Percentiles rank a stretch among this genome's conserved stretches.
phyloP scores from a whole-genome alignment of 257 asterid genomes.

The Primulina eburnea region DNA sequence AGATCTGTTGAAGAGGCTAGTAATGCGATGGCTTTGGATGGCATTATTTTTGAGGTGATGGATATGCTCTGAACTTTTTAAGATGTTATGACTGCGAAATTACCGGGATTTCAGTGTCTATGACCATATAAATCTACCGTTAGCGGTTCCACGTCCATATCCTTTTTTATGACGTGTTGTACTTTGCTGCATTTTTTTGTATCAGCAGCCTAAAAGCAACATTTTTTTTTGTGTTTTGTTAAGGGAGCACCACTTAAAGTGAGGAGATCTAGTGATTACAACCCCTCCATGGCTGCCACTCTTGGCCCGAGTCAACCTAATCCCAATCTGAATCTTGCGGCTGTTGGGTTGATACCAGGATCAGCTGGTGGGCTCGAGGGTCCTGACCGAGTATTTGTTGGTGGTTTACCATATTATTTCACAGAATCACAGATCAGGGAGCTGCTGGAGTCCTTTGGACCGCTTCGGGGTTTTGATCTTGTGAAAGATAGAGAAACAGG shows the following conservation, averaged over 20 bases:
- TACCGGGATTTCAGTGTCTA: not conserved
- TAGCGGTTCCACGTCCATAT: not conserved
- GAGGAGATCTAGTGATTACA: constrained; percentile 57
- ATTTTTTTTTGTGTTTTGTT: constrained; percentile 16
- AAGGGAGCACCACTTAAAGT: constrained; percentile 59
- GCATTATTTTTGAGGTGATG: constrained; percentile 63
- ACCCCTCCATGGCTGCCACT: constrained; percentile 52
- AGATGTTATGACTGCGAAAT: not conserved
- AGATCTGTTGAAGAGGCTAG: constrained; percentile 81
- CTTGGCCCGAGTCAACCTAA: constrained; percentile 67
- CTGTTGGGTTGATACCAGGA: constrained; percentile 62
- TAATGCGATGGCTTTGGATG: constrained; percentile 79
- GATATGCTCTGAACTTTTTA: not conserved
- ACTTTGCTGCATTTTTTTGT: not conserved
- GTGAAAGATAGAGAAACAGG: constrained; percentile 67
- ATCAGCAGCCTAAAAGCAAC: not conserved
- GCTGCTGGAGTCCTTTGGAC: constrained; percentile 55
- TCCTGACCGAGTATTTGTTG: constrained; percentile 55
- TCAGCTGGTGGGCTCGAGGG: constrained; percentile 50
- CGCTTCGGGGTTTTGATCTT: constrained; percentile 56
- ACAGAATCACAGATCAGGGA: constrained; percentile 57
- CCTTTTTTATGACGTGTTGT: not conserved
- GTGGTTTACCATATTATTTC: constrained; percentile 61
- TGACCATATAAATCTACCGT: not conserved
- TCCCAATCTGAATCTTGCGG: constrained; percentile 54